Percentiles rank a stretch among this genome's conserved stretches.
phyloP scores from a whole-genome alignment of 257 asterid species.

The Vinca minor region DNA sequence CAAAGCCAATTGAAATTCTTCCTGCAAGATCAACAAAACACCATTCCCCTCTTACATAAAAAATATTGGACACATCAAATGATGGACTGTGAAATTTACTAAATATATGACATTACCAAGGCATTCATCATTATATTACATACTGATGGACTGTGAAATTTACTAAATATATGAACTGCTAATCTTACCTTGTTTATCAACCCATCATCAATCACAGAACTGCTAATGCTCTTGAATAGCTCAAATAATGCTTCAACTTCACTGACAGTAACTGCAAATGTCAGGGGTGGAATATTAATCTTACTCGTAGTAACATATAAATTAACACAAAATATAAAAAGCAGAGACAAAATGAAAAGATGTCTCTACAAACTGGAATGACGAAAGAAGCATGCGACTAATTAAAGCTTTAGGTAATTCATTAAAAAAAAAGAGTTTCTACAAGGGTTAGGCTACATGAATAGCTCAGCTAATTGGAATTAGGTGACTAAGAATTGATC shows the following conservation, averaged over 20 bases:
- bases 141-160: neutral
- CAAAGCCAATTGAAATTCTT: constrained; percentile 88
- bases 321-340: neutral
- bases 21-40: constrained; percentile 70
- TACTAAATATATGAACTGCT: no score
- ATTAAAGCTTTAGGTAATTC: no score
- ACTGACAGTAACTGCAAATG: constrained; percentile 88
- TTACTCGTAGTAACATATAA: neutral
- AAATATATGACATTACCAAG: neutral
- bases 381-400: no score
- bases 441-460: neutral
- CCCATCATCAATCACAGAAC: constrained; percentile 90
- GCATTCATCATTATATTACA: neutral
- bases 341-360: neutral
- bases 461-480: neutral
- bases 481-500: no score
- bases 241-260: constrained; percentile 99
- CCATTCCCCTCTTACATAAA: neutral
- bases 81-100: neutral
- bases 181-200: constrained; percentile 74
- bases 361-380: no score
- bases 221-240: constrained; percentile 93
- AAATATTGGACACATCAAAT: neutral
- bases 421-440: no score
- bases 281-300: constrained; percentile 1